Conservation (phyloP, 805 yeast genomes). For the Candida tammaniensis region DNA sequence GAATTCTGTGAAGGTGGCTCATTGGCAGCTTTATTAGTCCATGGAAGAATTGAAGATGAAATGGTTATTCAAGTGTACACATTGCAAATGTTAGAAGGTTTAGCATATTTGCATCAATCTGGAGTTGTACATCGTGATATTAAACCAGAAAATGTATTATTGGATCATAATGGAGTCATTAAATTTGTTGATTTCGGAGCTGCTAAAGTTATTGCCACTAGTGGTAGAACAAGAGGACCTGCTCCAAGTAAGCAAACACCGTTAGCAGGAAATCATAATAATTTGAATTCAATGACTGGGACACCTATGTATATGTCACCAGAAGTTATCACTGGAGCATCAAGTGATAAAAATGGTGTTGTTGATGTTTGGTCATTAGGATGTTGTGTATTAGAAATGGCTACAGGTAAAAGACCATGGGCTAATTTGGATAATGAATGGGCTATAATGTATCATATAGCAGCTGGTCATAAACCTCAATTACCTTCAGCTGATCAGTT, state of each 20-base stretch:
- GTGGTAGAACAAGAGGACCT: constrained; percentile 42
- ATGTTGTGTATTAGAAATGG: constrained; percentile 94
- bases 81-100: constrained; percentile 89
- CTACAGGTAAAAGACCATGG: constrained; percentile 97
- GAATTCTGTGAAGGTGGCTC: constrained; percentile 98
- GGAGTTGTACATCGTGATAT: constrained; percentile 97
- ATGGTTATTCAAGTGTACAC: constrained; percentile 87
- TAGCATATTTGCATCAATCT: constrained; percentile 89
- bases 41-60: constrained; percentile 95
- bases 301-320: constrained; percentile 99
- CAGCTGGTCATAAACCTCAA: constrained; percentile 89
- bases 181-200: constrained; percentile 98
- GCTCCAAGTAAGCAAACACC: constrained; percentile 13
- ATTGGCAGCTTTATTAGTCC: constrained; percentile 75
- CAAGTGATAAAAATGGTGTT: constrained; percentile 58
- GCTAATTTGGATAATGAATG: constrained; percentile 93
- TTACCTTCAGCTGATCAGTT: constrained; percentile 78
- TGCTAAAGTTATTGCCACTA: constrained; percentile 80
- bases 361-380: constrained; percentile 96
- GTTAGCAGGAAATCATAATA: constrained; percentile 16
- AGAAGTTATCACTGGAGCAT: constrained; percentile 82
- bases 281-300: constrained; percentile 66
- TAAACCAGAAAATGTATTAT: constrained; percentile 88
- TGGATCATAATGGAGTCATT: constrained; percentile 89
- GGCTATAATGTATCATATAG: constrained; percentile 98